Percentiles rank a stretch among this genome's conserved stretches.
phyloP scores from a whole-genome alignment of 441 rosid species.

The Biscutella auriculata region DNA sequence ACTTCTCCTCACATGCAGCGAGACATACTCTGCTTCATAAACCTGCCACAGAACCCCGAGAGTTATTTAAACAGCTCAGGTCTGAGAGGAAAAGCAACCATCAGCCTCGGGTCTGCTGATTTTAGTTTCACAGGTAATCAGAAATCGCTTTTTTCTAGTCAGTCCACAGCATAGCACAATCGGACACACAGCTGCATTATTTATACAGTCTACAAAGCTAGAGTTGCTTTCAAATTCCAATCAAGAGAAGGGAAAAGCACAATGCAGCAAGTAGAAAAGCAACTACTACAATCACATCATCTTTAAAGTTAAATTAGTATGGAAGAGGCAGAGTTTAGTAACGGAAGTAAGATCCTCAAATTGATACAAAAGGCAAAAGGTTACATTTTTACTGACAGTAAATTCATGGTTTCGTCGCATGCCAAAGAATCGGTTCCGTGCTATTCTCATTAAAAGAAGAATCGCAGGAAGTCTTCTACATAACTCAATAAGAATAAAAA shows the following conservation, averaged over 20 bases:
- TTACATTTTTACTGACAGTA: too few relatives aligned
- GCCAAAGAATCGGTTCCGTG: too few relatives aligned
- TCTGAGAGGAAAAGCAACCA: background rate
- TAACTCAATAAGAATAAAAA: background rate
- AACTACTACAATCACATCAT: background rate
- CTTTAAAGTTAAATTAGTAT: too few relatives aligned
- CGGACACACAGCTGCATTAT: background rate
- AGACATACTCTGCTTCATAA: conserved; percentile 90
- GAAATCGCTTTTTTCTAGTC: background rate
- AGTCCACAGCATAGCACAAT: background rate
- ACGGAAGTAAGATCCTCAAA: background rate
- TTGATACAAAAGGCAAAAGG: background rate
- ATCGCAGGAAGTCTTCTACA: too few relatives aligned
- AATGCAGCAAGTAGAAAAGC: background rate
- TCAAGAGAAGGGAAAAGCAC: background rate
- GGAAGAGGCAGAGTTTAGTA: background rate
- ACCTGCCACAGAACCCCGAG: conserved; percentile 31
- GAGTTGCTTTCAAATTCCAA: background rate
- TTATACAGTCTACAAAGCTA: background rate
- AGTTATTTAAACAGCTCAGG: background rate
- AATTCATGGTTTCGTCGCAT: too few relatives aligned
- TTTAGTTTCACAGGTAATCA: background rate
- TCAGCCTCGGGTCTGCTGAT: background rate
- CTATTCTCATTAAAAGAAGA: too few relatives aligned
- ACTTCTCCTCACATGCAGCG: conserved; percentile 89